Percentiles rank a stretch among this genome's conserved stretches.
These are phyloP conservation scores for Pyrrhoderma noxium DNA, from an alignment of 1,284 basidiomycete genomes.

Conservation along the genomic window DNA sequence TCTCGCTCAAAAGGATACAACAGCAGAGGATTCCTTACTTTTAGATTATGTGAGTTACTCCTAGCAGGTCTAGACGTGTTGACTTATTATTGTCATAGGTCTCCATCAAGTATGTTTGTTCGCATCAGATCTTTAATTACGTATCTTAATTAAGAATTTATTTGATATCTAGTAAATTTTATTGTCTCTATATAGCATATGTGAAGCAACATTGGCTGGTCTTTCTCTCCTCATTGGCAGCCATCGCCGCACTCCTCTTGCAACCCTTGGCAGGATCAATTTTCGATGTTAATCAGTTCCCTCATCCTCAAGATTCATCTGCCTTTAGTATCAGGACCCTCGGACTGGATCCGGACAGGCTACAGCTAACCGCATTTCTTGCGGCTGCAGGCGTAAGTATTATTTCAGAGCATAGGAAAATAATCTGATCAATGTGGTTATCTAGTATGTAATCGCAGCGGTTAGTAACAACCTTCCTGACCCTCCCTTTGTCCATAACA, in stretches of 20 bases:
- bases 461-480: slow-evolving; percentile 41
- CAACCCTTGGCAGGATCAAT: slow-evolving; percentile 54
- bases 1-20: slow-evolving; percentile 41
- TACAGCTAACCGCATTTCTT: slow-evolving; percentile 44
- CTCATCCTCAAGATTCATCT: slow-evolving; percentile 27
- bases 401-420: slow-evolving; percentile 14
- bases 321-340: slow-evolving; percentile 36
- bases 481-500: slow-evolving; percentile 43
- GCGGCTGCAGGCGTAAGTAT: slow-evolving; percentile 49
- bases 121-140: neutral
- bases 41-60: slow-evolving; percentile 48
- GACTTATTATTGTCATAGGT: slow-evolving; percentile 29
- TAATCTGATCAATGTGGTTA: slow-evolving; percentile 28
- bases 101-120: slow-evolving; percentile 33
- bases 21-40: slow-evolving; percentile 49
- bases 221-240: slow-evolving; percentile 40
- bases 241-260: slow-evolving; percentile 34
- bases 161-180: slow-evolving; percentile 23
- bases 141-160: slow-evolving; percentile 3
- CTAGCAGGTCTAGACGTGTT: neutral
- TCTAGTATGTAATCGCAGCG: slow-evolving; percentile 22
- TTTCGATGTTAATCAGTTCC: slow-evolving; percentile 41
- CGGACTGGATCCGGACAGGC: slow-evolving; percentile 36
- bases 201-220: slow-evolving; percentile 45
- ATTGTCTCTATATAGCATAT: slow-evolving; percentile 34